Base-by-base conservation (phyloP, 768 basidiomycete species). In the Tephrocybe sp. region DNA sequence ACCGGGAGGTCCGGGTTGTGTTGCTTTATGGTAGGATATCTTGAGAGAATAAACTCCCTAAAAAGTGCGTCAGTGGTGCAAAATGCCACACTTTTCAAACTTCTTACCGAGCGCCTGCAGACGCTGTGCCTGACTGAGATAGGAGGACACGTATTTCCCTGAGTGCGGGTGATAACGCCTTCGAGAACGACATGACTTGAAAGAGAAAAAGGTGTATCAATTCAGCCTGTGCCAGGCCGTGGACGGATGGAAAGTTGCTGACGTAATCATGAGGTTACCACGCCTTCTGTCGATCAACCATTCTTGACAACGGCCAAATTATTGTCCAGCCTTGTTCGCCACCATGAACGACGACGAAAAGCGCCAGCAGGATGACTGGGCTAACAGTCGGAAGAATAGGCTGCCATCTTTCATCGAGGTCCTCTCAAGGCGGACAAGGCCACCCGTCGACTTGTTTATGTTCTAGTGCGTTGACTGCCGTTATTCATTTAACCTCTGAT, bases 381-480 rank as follows among this genome's bases (percentile, higher is more conserved):
- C 79, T 4, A 75, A 69, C 54, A 83, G 73, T 65, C 82, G 89
- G 67, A 78, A 78, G 71, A 82, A 89, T 63, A 81, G 89, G 62
- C 76, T 92, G 12, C 90, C 89, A n/a, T 85, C 90, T 26, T 91
- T 92, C 62, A 82, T 84, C 19, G 93, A 98, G 73, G 94, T 98
- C 42, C 79, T 98, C 23, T 89, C 89, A 16, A 79, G 96, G 60
- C 80, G 88, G 64, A 97, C 96, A 31, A 74, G 90, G 54, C 92
- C 97, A 0, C 97, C 97, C 16, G 92, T 99, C 30, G 97, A 99
- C 74, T 78, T 99, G 48, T 99, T 97, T 77, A 96, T 95, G 88
- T 96, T 97, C 75, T 96, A 96, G 94, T 97, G 64, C 70, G 90
- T 89, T 38, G 13, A 39, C 22, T 20, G 48, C 17, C 17, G 7